Conservation (phyloP, 2,329 filamentous ascomycete species). For the Hypocrella siamensis region DNA sequence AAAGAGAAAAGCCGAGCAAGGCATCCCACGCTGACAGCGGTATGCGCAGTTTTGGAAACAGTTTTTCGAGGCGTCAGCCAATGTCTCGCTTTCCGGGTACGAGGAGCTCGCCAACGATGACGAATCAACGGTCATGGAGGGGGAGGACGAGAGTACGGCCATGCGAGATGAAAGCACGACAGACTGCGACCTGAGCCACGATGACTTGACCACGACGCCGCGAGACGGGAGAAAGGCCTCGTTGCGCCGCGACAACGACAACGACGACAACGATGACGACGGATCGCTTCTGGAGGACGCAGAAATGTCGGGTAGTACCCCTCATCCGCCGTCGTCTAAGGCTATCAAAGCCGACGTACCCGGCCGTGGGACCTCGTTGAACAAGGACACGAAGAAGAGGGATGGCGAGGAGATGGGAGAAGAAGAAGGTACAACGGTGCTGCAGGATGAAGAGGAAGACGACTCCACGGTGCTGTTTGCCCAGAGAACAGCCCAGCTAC, state of each 20-base stretch:
- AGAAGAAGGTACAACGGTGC: constrained; percentile 17
- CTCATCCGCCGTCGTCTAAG: constrained; percentile 37
- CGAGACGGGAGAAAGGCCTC: constrained; percentile 16
- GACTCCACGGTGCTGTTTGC: constrained; percentile 34
- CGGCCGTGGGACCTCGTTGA: constrained; percentile 61
- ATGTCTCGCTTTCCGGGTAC: constrained; percentile 90
- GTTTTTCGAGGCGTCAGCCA: constrained; percentile 97
- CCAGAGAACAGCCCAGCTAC: constrained; percentile 37
- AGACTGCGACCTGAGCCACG: constrained; percentile 28
- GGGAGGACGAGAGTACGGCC: constrained; percentile 39
- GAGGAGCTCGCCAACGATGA: constrained; percentile 64
- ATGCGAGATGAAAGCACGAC: constrained; percentile 39
- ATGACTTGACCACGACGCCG: constrained; percentile 20
- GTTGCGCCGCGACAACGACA: too few relatives aligned
- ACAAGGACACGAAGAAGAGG: constrained; percentile 50
- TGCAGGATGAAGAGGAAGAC: constrained; percentile 25
- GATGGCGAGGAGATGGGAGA: constrained; percentile 40
- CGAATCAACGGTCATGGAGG: constrained; percentile 33
- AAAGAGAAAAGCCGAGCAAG: background rate
- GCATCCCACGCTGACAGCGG: background rate
- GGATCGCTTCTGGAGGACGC: constrained; percentile 55
- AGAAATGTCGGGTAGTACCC: constrained; percentile 52
- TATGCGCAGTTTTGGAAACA: constrained; percentile 84
- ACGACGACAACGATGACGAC: constrained; percentile 31
- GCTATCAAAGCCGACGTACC: constrained; percentile 39